Percentiles rank a stretch among this genome's conserved stretches.
Conservation (phyloP, 495 filamentous ascomycete genomes). For the Cercophora samala region DNA sequence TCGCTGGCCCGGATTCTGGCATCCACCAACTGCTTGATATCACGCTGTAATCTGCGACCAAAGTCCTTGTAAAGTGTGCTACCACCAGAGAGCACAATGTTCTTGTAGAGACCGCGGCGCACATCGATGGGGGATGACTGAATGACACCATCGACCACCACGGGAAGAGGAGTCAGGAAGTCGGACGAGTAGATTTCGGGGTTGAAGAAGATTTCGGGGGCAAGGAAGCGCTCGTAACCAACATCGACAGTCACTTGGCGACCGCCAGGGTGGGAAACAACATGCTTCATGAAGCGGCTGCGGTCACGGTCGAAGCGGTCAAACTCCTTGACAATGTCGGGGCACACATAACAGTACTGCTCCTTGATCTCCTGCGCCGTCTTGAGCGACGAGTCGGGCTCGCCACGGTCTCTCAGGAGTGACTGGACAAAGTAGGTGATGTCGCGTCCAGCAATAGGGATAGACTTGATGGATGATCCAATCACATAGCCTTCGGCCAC, state of each 20-base stretch:
- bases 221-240: conserved; percentile 96
- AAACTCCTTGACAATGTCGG: conserved; percentile 98
- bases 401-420: conserved; percentile 89
- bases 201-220: conserved; percentile 99
- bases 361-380: conserved; percentile 98
- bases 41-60: conserved; percentile 88
- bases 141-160: conserved; percentile 92
- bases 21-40: conserved; percentile 93
- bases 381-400: conserved; percentile 94
- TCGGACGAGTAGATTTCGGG: conserved; percentile 98
- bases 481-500: conserved; percentile 99
- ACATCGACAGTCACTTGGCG: conserved; percentile 82
- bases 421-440: conserved; percentile 98
- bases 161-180: conserved; percentile 91
- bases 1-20: conserved; percentile 57
- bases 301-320: conserved; percentile 87
- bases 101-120: conserved; percentile 95
- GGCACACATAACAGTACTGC: conserved; percentile 95
- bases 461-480: conserved; percentile 96
- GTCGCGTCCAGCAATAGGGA: conserved; percentile 94
- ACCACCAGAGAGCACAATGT: conserved; percentile 95
- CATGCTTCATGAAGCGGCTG: conserved; percentile 83
- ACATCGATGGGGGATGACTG: conserved; percentile 97
- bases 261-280: conserved; percentile 81
- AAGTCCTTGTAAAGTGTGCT: conserved; percentile 98